A percentile compares a stretch with the other conserved stretches of the same genome.
These are phyloP conservation scores for Aspergillus felis DNA, from an alignment of 2,329 filamentous ascomycete genomes.

Conservation along the genomic window DNA sequence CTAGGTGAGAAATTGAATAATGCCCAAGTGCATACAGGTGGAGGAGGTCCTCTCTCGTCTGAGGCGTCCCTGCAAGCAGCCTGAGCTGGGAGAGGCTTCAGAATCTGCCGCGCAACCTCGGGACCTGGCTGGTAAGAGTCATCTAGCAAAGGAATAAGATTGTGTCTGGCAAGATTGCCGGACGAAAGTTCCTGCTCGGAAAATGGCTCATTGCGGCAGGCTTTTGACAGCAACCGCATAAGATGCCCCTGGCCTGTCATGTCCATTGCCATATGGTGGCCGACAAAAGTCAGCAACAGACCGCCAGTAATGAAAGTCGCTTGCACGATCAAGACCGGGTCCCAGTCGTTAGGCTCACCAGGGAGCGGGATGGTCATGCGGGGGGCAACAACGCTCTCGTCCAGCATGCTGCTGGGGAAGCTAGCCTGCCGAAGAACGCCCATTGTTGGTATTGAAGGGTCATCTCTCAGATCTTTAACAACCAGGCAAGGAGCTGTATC, in stretches of 20 bases:
- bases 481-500: constrained; percentile 32
- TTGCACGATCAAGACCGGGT: constrained; percentile 8
- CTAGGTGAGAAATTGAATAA: constrained; percentile 44
- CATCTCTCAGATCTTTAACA: constrained; percentile 43
- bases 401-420: constrained; percentile 49
- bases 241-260: constrained; percentile 48
- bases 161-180: constrained; percentile 42
- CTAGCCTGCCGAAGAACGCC: constrained; percentile 32
- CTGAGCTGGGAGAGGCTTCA: constrained; percentile 19
- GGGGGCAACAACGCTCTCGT: constrained; percentile 43
- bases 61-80: neutral
- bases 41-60: constrained; percentile 17
- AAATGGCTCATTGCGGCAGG: constrained; percentile 45
- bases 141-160: constrained; percentile 41
- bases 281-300: constrained; percentile 48
- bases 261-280: constrained; percentile 51
- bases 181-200: constrained; percentile 41
- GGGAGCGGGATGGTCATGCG: constrained; percentile 37
- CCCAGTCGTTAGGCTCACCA: constrained; percentile 2
- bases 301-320: constrained; percentile 35
- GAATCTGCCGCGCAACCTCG: neutral
- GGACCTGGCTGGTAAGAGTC: constrained; percentile 12
- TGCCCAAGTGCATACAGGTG: constrained; percentile 38
- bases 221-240: constrained; percentile 48
- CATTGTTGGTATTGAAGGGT: constrained; percentile 37